Evolutionary conservation across 2,329 filamentous ascomycete species (phyloP), one percentile per base, ranked within the genome.

Genomic region (Chaetomium globosum): DNA sequence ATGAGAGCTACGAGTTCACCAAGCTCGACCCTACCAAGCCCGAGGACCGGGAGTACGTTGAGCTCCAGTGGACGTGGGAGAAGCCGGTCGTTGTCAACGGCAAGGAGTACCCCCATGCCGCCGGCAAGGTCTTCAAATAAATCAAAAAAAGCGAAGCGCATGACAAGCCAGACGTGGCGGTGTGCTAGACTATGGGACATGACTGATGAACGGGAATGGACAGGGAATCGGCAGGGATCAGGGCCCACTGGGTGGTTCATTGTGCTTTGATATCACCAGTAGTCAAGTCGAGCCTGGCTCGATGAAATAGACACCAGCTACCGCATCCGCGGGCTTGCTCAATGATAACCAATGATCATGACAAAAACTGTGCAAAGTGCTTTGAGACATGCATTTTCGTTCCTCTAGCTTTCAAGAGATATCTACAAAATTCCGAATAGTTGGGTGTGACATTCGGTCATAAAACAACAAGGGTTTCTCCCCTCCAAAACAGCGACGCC

Each of bases 71-170:
- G 95, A 84, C 87, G 69, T 97, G 93, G 91, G 95, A 98, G 80
- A 90, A 92, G 83, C 88, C 91, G 71, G 82, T 93, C 75, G 82
- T 82, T 71, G 85, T 92, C 75, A 81, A 90, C 76, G 94, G 90
- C 84, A 97, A 98, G 90, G 86, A 89, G 77, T 96, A 93, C 83
- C 82, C 87, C 79, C 92, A 90, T 83, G 90, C 90, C 77, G 89
- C 92, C 76, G 95, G 95, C 79, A 97, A 98, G 88, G 93, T 98
- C 80, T 98, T 97, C 91, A 98, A 98, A 87, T 98, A 97, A 87
- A 76, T 26, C 6, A 64, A 67, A 51, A 61, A 57, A 55, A 46
- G 46, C 12, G 12, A 43, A 72, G 66, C 62, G 64, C 66, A 68
- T 68, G 56, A 53, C 36, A 43, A 56, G 63, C 66, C 63, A 52